Conservation (phyloP, 164 flowering plant genomes). For the Brasenia schreberi region DNA sequence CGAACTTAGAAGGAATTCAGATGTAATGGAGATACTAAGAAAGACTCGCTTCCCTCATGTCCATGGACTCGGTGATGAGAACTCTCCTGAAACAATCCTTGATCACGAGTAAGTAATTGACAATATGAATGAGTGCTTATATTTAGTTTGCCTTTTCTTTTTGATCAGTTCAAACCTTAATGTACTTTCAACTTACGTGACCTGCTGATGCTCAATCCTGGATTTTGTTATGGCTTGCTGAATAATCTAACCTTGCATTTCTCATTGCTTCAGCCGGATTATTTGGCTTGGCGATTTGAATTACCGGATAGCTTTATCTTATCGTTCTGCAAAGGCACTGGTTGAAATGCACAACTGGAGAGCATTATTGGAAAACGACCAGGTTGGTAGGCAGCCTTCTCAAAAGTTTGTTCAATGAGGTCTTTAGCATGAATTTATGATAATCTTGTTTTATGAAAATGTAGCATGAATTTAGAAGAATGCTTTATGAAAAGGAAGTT, state of each 20-base stretch:
- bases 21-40: conserved; percentile 90
- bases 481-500: no score
- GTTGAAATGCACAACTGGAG: conserved; percentile 97
- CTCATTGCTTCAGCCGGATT: conserved; percentile 45
- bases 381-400: conserved; percentile 27
- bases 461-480: no score
- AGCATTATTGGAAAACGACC: conserved; percentile 82
- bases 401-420: no score
- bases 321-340: conserved; percentile 85
- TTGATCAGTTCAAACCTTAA: no score
- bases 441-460: no score
- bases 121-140: no score
- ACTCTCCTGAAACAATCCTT: conserved; percentile 79
- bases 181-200: no score
- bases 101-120: conserved; percentile 71
- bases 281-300: conserved; percentile 98
- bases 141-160: no score
- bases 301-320: conserved; percentile 86
- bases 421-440: no score
- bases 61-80: conserved; percentile 57
- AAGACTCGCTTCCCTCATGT: conserved; percentile 95
- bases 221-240: not conserved
- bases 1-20: conserved; percentile 87
- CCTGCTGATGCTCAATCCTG: not conserved
- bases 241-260: not conserved